Conservation (phyloP, 2,329 filamentous ascomycete species). For the Scedosporium dehoogii region DNA sequence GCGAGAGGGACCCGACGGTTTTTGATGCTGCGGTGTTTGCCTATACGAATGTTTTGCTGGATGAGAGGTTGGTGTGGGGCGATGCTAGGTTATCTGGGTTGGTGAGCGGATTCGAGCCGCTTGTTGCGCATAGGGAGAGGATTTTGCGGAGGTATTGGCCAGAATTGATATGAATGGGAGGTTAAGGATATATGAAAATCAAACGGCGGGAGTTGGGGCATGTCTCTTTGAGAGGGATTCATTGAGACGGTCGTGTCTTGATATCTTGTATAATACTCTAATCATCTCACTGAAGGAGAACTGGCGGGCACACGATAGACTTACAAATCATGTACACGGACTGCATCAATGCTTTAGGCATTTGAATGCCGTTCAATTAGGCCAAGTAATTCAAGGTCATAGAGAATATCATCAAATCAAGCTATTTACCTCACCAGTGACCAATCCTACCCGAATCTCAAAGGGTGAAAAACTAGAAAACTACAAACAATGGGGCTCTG, state of each 20-base stretch:
- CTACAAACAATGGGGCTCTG: background rate
- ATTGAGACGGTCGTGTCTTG: too few relatives aligned
- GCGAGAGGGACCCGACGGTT: constrained; percentile 45
- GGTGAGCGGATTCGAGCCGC: constrained; percentile 45
- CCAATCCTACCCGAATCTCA: too few relatives aligned
- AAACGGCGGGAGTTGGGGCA: background rate
- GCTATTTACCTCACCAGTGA: too few relatives aligned
- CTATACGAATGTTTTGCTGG: constrained; percentile 74
- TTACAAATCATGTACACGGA: too few relatives aligned
- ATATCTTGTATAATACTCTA: background rate
- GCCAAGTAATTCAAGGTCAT: too few relatives aligned
- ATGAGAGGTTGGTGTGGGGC: constrained; percentile 52
- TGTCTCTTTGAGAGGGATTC: too few relatives aligned
- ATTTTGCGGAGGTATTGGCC: constrained; percentile 18
- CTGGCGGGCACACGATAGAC: background rate
- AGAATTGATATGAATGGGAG: background rate
- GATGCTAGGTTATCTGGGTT: constrained; percentile 49
- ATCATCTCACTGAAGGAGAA: background rate
- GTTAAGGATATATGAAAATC: background rate
- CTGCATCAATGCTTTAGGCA: too few relatives aligned
- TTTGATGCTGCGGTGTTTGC: constrained; percentile 88
- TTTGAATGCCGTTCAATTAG: too few relatives aligned
- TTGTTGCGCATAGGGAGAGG: constrained; percentile 40
- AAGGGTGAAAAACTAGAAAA: background rate
- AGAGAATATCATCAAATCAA: too few relatives aligned